Conservation (phyloP, 495 filamentous ascomycete genomes). For the Penicillium malachiteum region DNA sequence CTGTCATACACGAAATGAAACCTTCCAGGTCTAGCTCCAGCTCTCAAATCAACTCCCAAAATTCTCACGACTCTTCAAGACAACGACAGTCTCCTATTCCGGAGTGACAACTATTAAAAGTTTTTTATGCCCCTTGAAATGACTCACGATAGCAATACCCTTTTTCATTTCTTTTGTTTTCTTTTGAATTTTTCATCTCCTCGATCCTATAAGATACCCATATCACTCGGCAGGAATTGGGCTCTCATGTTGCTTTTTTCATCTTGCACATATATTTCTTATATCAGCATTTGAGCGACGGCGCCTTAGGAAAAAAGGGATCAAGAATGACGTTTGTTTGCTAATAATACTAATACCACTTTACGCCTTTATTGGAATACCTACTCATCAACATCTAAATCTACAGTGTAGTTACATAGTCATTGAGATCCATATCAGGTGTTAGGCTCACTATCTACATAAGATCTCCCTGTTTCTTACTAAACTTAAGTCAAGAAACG, state of each 20-base stretch:
- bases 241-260: no score
- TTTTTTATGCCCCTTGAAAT: neutral
- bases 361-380: no score
- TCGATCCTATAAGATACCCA: no score
- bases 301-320: neutral
- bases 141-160: neutral
- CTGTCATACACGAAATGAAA: neutral
- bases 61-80: slow-evolving; percentile 1
- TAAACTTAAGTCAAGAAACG: no score
- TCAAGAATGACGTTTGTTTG: neutral
- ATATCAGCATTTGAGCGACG: neutral
- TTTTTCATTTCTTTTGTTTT: neutral
- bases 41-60: slow-evolving; percentile 1
- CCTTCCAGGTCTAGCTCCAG: slow-evolving; percentile 5
- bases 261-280: neutral
- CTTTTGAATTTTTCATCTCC: no score
- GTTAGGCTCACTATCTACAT: no score
- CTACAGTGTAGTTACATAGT: no score
- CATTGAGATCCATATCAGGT: no score
- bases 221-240: no score
- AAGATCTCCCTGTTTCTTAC: no score
- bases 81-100: neutral
- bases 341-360: neutral
- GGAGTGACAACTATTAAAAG: neutral
- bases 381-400: no score